Conservation (phyloP, 2,329 filamentous ascomycete species). For the Aspergillus tubingensis region DNA sequence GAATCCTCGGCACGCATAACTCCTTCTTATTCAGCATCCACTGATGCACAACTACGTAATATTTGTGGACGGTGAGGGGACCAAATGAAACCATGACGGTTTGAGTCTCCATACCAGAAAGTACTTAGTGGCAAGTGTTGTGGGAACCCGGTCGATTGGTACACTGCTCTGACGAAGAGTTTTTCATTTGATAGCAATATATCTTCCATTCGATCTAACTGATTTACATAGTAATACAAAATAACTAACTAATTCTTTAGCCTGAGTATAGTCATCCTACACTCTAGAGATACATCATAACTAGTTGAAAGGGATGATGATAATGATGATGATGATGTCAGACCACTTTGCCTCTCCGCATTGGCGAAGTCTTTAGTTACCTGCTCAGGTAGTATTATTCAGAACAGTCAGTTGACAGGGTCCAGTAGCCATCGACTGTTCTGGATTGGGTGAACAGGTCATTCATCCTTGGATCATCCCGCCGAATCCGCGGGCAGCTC, state of each 20-base stretch:
- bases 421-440: neutral
- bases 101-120: too few species aligned
- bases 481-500: conserved; percentile 2
- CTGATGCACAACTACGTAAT: conserved; percentile 10
- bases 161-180: too few species aligned
- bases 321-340: conserved; percentile 6
- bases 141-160: too few species aligned
- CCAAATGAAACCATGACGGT: neutral
- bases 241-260: too few species aligned
- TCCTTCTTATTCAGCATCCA: conserved; percentile 9
- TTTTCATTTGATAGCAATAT: too few species aligned
- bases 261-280: too few species aligned
- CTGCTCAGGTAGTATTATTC: neutral
- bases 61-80: neutral
- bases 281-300: neutral
- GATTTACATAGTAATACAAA: too few species aligned
- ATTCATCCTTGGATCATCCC: conserved; percentile 4
- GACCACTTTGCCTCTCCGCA: neutral
- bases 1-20: conserved; percentile 15
- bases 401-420: too few species aligned
- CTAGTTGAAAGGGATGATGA: neutral
- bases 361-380: neutral
- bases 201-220: too few species aligned
- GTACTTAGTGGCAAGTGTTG: too few species aligned
- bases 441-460: neutral